Conservation (phyloP, 2,329 filamentous ascomycete species). For the Thielaviopsis punctulata region DNA sequence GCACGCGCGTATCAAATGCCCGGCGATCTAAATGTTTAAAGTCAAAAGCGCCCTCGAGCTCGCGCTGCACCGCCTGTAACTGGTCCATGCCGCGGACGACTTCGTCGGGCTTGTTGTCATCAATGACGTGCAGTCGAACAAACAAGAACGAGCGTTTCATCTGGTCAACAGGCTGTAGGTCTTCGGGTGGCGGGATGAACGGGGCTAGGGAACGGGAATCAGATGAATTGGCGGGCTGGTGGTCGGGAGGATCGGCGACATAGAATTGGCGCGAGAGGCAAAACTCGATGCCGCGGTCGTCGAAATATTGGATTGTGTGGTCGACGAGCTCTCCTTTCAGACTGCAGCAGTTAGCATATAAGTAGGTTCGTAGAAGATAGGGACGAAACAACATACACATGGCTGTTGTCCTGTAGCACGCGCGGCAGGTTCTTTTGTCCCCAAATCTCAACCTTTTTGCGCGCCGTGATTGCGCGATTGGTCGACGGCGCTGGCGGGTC, state of each 20-base stretch:
- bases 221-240: slow-evolving; percentile 16
- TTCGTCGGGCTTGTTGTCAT: slow-evolving; percentile 41
- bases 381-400: slow-evolving; percentile 25
- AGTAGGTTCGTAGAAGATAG: not conserved
- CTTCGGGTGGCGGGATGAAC: slow-evolving; percentile 29
- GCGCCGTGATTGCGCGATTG: slow-evolving; percentile 29
- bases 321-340: slow-evolving; percentile 36
- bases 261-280: slow-evolving; percentile 31
- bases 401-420: slow-evolving; percentile 33
- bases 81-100: slow-evolving; percentile 37
- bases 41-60: slow-evolving; percentile 35
- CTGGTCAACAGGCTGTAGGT: slow-evolving; percentile 30
- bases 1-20: slow-evolving; percentile 33
- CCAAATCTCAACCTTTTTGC: slow-evolving; percentile 40
- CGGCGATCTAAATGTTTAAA: slow-evolving; percentile 35
- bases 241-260: slow-evolving; percentile 19
- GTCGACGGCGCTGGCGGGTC: slow-evolving; percentile 31
- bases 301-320: slow-evolving; percentile 36
- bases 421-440: slow-evolving; percentile 30
- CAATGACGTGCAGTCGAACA: slow-evolving; percentile 34
- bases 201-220: slow-evolving; percentile 13
- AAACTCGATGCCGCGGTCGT: slow-evolving; percentile 32
- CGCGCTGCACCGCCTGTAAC: slow-evolving; percentile 27
- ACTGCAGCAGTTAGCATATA: slow-evolving; percentile 18
- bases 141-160: slow-evolving; percentile 37